phyloP scores from a whole-genome alignment of 345 rosid species.

The Salix viminalis region DNA sequence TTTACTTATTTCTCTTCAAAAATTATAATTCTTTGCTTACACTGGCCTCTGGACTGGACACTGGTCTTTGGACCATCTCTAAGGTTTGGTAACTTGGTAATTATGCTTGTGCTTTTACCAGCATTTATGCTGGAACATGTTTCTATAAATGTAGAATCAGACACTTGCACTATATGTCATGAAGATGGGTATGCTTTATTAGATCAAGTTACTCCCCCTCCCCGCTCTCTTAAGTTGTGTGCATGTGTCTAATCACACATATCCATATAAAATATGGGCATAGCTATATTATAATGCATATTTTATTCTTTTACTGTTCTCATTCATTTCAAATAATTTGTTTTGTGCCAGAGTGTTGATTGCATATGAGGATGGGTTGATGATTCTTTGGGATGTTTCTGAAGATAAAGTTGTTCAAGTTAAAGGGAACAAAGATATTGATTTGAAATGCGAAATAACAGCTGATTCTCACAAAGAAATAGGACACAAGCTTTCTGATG shows the following conservation, averaged over 20 bases:
- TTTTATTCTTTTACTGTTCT: background rate
- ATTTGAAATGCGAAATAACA: constrained; percentile 15
- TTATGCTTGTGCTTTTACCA: background rate
- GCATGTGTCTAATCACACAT: background rate
- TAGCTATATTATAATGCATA: background rate
- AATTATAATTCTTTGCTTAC: background rate
- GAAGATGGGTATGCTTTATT: background rate
- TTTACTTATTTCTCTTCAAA: background rate
- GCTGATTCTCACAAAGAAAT: constrained; percentile 8
- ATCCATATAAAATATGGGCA: background rate
- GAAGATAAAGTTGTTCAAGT: constrained; percentile 21
- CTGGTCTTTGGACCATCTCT: constrained; percentile 3
- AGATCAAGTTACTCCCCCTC: background rate
- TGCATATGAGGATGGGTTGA: constrained; percentile 27
- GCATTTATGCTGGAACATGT: background rate
- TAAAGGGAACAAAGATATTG: constrained; percentile 27
- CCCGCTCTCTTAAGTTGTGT: background rate
- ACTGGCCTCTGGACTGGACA: constrained; percentile 4
- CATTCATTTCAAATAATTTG: background rate
- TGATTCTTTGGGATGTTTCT: constrained; percentile 25
- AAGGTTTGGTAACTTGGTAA: background rate
- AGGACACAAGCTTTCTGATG: constrained; percentile 9
- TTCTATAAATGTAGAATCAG: background rate
- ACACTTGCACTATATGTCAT: background rate
- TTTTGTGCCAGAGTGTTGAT: constrained; percentile 21